phyloP scores from a whole-genome alignment of 1,139 yeast species.

The Magnusiomyces ingens region DNA sequence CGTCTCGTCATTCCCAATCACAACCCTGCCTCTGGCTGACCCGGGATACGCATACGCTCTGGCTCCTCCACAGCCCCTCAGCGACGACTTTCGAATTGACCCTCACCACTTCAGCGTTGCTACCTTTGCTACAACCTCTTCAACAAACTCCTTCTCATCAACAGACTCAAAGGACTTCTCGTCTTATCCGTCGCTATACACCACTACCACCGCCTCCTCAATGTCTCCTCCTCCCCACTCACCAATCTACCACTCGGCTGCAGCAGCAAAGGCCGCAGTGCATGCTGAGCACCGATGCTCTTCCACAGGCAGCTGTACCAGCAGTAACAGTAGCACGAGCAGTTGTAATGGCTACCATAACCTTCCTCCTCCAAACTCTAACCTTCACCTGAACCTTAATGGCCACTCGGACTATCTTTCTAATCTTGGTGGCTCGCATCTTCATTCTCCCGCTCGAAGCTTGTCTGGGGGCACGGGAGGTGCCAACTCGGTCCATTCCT shows the following conservation, averaged over 20 bases:
- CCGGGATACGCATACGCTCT: too few relatives aligned
- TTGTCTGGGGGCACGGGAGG: slow-evolving; percentile 1
- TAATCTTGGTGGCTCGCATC: too few relatives aligned
- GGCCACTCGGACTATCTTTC: too few relatives aligned
- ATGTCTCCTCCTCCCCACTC: background rate
- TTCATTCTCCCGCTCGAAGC: too few relatives aligned
- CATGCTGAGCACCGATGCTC: background rate
- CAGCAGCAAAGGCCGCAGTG: background rate
- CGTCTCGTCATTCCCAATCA: background rate
- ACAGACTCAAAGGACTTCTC: slow-evolving; percentile 8
- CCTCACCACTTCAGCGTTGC: slow-evolving; percentile 8
- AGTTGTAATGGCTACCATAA: background rate
- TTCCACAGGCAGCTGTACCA: background rate
- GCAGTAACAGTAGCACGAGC: background rate
- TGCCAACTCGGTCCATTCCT: slow-evolving; percentile 5
- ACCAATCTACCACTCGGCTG: slow-evolving; percentile 1
- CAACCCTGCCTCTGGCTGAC: too few relatives aligned
- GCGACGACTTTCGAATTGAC: slow-evolving; percentile 7
- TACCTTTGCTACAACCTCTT: slow-evolving; percentile 5
- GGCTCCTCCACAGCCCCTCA: background rate
- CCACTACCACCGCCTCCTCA: slow-evolving; percentile 2
- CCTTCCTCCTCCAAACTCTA: background rate
- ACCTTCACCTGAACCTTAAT: too few relatives aligned
- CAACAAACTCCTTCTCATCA: slow-evolving; percentile 6
- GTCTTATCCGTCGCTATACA: background rate